phyloP scores from a whole-genome alignment of 805 yeast species.

The Clavispora asparagi region DNA sequence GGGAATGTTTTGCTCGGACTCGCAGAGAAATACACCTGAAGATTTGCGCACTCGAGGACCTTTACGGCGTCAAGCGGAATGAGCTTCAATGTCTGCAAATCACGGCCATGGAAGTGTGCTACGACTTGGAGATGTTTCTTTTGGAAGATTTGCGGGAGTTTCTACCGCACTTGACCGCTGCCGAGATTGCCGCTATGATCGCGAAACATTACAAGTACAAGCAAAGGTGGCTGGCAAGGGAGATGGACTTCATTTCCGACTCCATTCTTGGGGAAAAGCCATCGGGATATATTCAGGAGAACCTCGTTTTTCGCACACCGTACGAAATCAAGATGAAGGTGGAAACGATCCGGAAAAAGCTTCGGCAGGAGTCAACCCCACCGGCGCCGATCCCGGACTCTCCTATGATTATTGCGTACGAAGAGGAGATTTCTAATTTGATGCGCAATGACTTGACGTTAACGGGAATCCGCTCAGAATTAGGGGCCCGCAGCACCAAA shows the following conservation, averaged over 20 bases:
- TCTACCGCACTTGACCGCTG: constrained; percentile 8
- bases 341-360: neutral
- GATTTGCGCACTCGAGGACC: constrained; percentile 8
- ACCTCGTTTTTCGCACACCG: constrained; percentile 9
- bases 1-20: constrained; percentile 12
- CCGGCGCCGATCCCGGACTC: constrained; percentile 6
- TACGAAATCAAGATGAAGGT: constrained; percentile 6
- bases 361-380: neutral
- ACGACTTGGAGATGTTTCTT: constrained; percentile 4
- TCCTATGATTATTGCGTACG: neutral
- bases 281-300: constrained; percentile 1
- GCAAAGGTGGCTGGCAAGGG: constrained; percentile 9
- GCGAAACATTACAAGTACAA: constrained; percentile 8
- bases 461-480: constrained; percentile 4
- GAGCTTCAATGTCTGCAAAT: constrained; percentile 7
- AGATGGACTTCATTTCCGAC: constrained; percentile 5
- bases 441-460: constrained; percentile 16
- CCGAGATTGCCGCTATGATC: constrained; percentile 5
- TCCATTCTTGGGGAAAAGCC: constrained; percentile 4
- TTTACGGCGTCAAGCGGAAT: constrained; percentile 8
- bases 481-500: neutral
- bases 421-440: constrained; percentile 4
- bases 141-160: constrained; percentile 2
- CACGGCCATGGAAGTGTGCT: constrained; percentile 11
- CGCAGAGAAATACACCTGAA: constrained; percentile 5